These are phyloP conservation scores for Fraxinus xanthoxyloides DNA, from an alignment of 305 asterid genomes.

Conservation along the genomic window DNA sequence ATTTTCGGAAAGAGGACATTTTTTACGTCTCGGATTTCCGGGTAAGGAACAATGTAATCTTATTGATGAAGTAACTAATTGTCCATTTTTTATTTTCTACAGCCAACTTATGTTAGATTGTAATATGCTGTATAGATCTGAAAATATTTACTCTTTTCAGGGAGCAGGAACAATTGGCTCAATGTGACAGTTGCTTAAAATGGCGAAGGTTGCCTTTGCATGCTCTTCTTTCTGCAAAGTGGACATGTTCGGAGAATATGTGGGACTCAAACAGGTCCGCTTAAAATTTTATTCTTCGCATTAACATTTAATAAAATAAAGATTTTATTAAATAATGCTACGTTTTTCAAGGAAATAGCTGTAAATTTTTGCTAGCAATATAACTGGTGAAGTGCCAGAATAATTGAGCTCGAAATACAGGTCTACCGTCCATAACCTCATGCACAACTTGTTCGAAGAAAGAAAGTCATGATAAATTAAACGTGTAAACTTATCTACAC, in stretches of 20 bases:
- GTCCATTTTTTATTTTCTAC: not conserved
- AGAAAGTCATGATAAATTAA: not conserved
- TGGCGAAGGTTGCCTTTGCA: slow-evolving; percentile 79
- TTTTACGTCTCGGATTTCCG: slow-evolving; percentile 58
- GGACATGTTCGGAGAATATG: slow-evolving; percentile 71
- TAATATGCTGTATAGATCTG: not conserved
- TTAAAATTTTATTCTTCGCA: slow-evolving; percentile 4
- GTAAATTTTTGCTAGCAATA: not conserved
- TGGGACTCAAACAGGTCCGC: slow-evolving; percentile 70
- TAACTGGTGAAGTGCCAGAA: not conserved
- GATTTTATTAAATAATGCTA: not conserved
- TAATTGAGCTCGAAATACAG: not conserved
- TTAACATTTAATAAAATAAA: not conserved
- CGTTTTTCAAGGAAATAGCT: not conserved
- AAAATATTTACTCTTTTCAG: slow-evolving; percentile 38
- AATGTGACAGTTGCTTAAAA: slow-evolving; percentile 77
- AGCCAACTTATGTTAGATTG: not conserved
- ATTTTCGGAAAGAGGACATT: slow-evolving; percentile 76
- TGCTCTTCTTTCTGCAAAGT: slow-evolving; percentile 65
- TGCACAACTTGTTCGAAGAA: not conserved
- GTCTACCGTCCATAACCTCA: not conserved
- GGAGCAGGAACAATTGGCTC: slow-evolving; percentile 74
- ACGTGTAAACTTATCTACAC: not conserved
- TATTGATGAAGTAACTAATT: not conserved
- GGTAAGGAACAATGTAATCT: slow-evolving; percentile 47